Evolutionary conservation across 2,329 filamentous ascomycete species (phyloP), one percentile per base, ranked within the genome.

Genomic region (Colletotrichum sp.): DNA sequence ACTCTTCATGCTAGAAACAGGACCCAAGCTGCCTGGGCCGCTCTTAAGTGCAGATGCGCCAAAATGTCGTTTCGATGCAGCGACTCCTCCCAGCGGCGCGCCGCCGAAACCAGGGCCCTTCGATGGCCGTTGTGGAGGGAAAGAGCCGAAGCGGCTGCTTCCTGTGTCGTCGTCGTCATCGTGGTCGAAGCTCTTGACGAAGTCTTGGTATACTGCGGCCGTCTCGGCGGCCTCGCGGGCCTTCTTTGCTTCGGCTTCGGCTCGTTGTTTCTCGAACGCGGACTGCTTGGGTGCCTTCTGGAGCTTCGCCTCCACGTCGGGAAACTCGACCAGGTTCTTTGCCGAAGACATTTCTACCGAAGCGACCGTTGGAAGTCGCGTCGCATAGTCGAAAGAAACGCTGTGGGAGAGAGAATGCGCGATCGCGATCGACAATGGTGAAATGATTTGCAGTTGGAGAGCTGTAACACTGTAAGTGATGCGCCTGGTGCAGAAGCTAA

Each of bases 201-300:
- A 98, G 79, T 96, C 95, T 80, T 95, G 92, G 84, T 96, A 95
- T 1, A 96, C 95, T 28, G 95, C 95, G 26, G 94, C 95, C 8
- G 95, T 98, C 86, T 98, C 96, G 79, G 94, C 95, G 81, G 94
- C 94, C 84, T 98, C 96, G 79, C 95, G 91, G 79, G 92, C 90
- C 75, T 95, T 93, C 86, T 98, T 98, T 28, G 95, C 95, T 87
- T 98, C 95, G 72, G 95, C 95, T 83, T 98, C 95, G 76, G 95
- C 95, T 84, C 95, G 95, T 84, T 98, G 95, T 80, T 93, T 93
- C 86, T 98, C 96, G 83, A 98, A 98, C 30, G 94, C 90, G 24
- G 95, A 98, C 82, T 97, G 95, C 85, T 96, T 97, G 77, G 93
- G 90, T 0, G 95, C 92, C 65, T 95, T 95, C 72, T 94, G 92